A percentile compares a stretch with the other conserved stretches of the same genome.
Conservation (phyloP, 805 yeast species). For the Saccharomycopsis sp. region DNA sequence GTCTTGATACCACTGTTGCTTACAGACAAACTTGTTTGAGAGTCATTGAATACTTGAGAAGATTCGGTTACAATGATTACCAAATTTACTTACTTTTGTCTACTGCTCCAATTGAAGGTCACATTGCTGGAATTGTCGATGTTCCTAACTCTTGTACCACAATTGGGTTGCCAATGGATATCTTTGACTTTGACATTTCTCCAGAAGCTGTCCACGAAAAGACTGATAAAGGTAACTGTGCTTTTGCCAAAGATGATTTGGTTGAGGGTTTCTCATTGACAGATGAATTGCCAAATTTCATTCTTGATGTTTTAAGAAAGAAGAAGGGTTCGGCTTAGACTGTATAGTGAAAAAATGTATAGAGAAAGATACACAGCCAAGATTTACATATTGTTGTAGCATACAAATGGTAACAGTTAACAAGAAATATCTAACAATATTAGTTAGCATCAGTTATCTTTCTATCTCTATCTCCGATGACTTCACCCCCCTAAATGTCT, state of each 20-base stretch:
- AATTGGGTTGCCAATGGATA: slow-evolving; percentile 44
- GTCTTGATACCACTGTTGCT: slow-evolving; percentile 42
- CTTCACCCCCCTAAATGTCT: too few species aligned
- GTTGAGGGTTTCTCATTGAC: slow-evolving; percentile 21
- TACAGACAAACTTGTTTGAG: slow-evolving; percentile 44
- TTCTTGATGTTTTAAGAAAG: slow-evolving; percentile 12
- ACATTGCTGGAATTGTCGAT: slow-evolving; percentile 45
- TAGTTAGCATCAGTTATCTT: too few species aligned
- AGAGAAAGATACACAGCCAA: too few species aligned
- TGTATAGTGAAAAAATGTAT: too few species aligned
- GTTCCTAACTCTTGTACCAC: slow-evolving; percentile 49
- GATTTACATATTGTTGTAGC: too few species aligned
- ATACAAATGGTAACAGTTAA: too few species aligned
- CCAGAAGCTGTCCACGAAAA: slow-evolving; percentile 31
- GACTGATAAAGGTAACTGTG: slow-evolving; percentile 34
- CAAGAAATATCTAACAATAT: too few species aligned
- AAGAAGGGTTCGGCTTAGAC: too few species aligned
- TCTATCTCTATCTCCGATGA: too few species aligned
- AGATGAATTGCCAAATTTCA: slow-evolving; percentile 21
- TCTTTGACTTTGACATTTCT: slow-evolving; percentile 41
- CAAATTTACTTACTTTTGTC: slow-evolving; percentile 41
- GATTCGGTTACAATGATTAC: slow-evolving; percentile 45
- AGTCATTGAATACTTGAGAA: slow-evolving; percentile 42
- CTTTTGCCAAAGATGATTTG: slow-evolving; percentile 27
- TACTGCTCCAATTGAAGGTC: slow-evolving; percentile 46